Conservation (phyloP, 2,329 filamentous ascomycete species). For the Sporothrix protearum region DNA sequence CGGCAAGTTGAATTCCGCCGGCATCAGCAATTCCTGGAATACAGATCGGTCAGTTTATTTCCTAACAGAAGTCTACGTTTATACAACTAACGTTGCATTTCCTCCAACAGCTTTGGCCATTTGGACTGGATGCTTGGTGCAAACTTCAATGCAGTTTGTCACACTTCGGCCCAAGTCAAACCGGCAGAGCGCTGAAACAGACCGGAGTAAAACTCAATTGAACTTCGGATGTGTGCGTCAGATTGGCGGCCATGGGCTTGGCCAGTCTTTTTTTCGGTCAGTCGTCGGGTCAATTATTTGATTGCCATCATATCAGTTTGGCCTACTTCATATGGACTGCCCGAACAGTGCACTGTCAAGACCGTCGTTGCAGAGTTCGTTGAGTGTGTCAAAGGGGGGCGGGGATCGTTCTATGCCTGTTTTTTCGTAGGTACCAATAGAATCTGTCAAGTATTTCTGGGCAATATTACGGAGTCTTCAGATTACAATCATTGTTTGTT, state of each 20-base stretch:
- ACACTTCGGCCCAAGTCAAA: not conserved
- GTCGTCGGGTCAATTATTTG: not conserved
- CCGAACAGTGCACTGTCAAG: not conserved
- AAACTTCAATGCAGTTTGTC: not conserved
- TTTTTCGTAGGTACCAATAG: not conserved
- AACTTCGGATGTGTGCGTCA: not conserved
- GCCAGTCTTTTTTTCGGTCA: not conserved
- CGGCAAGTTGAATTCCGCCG: conserved; percentile 42
- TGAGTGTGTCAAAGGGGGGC: not conserved
- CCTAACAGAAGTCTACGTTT: too few species aligned
- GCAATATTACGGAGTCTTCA: not conserved
- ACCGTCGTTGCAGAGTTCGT: not conserved
- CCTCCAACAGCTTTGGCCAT: conserved; percentile 30
- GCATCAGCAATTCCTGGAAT: conserved; percentile 46
- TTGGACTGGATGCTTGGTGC: conserved; percentile 9
- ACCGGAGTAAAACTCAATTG: conserved; percentile 10
- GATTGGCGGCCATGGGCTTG: not conserved
- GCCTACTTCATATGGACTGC: not conserved
- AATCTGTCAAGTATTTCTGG: not conserved
- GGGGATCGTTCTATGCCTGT: too few species aligned
- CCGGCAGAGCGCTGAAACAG: conserved; percentile 2
- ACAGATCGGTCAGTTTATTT: too few species aligned
- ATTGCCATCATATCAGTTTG: not conserved
- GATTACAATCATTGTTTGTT: not conserved
- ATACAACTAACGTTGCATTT: conserved; percentile 42